phyloP scores from a whole-genome alignment of 345 rosid species.

The Zanthoxylum bungeanum region DNA sequence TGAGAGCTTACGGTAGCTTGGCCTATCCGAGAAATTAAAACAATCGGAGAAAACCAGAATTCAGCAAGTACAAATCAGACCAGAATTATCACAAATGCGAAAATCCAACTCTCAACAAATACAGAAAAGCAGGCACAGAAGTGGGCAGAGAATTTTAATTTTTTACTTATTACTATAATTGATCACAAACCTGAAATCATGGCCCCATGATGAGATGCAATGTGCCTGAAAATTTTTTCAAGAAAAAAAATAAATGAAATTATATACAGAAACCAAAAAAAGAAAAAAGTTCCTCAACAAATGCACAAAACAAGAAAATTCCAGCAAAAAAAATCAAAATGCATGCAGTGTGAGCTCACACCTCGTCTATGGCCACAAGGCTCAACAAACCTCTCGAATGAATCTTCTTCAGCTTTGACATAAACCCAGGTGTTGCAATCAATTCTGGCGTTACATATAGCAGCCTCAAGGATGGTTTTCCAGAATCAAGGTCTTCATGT shows the following conservation, averaged over 20 bases:
- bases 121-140: not conserved
- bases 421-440: conserved; percentile 81
- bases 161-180: conserved; percentile 15
- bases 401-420: conserved; percentile 70
- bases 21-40: conserved; percentile 38
- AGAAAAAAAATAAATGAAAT: conserved; percentile 10
- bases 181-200: conserved; percentile 83
- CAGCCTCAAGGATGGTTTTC: conserved; percentile 75
- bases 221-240: conserved; percentile 74
- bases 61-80: conserved; percentile 4
- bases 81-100: not conserved
- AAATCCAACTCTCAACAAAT: not conserved
- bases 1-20: conserved; percentile 87
- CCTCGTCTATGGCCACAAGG: conserved; percentile 96
- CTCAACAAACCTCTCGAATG: conserved; percentile 83
- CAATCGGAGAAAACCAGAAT: not conserved
- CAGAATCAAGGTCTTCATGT: conserved; percentile 87
- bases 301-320: not conserved
- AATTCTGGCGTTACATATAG: conserved; percentile 93
- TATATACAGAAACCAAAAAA: conserved; percentile 3
- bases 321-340: conserved; percentile 9
- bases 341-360: conserved; percentile 16
- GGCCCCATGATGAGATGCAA: conserved; percentile 98
- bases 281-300: not conserved
- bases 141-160: not conserved